Percentiles rank a stretch among this genome's conserved stretches.
phyloP scores from a whole-genome alignment of 108 stramenopile genomes.

The Skeletonema potamos region DNA sequence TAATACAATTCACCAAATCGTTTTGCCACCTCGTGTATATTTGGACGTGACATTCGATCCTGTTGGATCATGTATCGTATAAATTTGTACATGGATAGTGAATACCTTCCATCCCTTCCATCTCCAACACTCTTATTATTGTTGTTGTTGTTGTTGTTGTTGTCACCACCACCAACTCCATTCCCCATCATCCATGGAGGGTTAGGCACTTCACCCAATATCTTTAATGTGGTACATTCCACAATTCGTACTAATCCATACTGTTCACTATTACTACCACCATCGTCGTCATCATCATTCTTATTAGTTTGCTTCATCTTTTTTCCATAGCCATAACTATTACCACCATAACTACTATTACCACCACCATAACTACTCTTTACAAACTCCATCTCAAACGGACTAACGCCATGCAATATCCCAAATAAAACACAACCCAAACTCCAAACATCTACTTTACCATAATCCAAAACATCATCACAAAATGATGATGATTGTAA shows the following conservation, averaged over 20 bases:
- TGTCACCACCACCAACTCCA: neutral
- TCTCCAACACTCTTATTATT: neutral
- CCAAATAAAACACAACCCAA: conserved; percentile 83
- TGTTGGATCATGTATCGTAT: conserved; percentile 37
- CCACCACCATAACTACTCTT: neutral
- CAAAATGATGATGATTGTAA: neutral
- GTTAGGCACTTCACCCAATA: conserved; percentile 48
- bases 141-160: neutral
- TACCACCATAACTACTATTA: neutral
- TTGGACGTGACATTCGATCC: conserved; percentile 32
- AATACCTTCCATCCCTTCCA: conserved; percentile 28
- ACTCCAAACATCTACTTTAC: conserved; percentile 78
- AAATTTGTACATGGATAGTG: conserved; percentile 28
- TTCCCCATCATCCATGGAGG: conserved; percentile 11
- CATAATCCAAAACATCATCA: conserved; percentile 59
- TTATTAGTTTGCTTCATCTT: too few species aligned
- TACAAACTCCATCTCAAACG: conserved; percentile 72
- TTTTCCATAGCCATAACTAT: neutral
- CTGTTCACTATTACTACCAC: too few species aligned
- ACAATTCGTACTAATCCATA: conserved; percentile 53
- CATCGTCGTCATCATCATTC: too few species aligned
- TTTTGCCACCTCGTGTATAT: conserved; percentile 18
- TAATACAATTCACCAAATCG: conserved; percentile 31
- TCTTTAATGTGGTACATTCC: conserved; percentile 67
- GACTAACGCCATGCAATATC: conserved; percentile 76